phyloP scores from a whole-genome alignment of 164 flowering plant genomes.

The Nymphaea colorata region DNA sequence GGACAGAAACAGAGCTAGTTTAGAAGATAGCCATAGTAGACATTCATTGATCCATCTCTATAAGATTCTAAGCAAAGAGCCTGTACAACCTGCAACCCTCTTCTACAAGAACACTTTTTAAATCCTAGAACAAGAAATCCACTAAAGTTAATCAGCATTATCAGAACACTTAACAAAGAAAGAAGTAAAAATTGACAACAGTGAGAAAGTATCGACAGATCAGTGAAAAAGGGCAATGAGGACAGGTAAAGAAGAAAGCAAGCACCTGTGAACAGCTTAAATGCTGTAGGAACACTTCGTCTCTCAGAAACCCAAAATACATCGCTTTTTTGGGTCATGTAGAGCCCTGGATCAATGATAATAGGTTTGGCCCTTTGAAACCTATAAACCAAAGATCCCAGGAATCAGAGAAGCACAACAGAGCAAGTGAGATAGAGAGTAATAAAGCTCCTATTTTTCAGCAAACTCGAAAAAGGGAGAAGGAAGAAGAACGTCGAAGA shows the following conservation, averaged over 20 bases:
- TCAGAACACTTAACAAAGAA: background rate
- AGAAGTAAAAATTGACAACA: background rate
- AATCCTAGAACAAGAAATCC: too few relatives aligned
- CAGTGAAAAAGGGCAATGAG: too few relatives aligned
- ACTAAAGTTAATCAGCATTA: too few relatives aligned
- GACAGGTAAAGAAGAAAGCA: too few relatives aligned
- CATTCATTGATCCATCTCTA: too few relatives aligned
- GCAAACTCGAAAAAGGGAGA: background rate
- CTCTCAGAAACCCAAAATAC: slow-evolving; percentile 61
- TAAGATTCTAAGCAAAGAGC: too few relatives aligned
- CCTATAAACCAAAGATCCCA: slow-evolving; percentile 20
- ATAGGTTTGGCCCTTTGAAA: slow-evolving; percentile 74
- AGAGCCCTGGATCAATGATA: slow-evolving; percentile 79
- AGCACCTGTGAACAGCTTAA: slow-evolving; percentile 68
- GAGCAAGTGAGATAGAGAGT: background rate
- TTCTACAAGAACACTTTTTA: too few relatives aligned
- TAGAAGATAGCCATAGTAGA: too few relatives aligned
- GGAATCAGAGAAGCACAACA: background rate
- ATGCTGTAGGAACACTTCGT: slow-evolving; percentile 63
- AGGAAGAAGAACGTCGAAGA: background rate
- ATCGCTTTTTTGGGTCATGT: slow-evolving; percentile 48
- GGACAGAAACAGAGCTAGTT: too few relatives aligned
- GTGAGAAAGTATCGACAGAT: background rate
- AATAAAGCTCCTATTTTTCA: background rate
- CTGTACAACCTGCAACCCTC: too few relatives aligned